Base-by-base conservation (phyloP, 768 basidiomycete species). In the Pulveroboletus ravenelii region DNA sequence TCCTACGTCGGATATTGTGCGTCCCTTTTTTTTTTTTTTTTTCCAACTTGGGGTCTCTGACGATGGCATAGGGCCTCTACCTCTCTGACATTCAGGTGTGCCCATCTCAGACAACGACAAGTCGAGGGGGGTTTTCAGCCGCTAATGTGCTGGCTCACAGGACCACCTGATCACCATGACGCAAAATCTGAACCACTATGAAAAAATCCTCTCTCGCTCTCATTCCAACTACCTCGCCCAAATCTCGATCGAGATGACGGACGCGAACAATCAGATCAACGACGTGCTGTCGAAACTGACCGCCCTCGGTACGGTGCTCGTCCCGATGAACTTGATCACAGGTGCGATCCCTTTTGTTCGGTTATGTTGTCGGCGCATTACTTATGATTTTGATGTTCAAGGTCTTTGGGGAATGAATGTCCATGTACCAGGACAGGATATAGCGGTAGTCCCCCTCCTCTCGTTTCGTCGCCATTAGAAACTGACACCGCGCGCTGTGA, bases 101-200 rank as follows among this genome's bases (percentile, higher is more conserved):
- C 41, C 18, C 7, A n/a, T 34, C 17, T 29, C n/a, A 10, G 25
- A 10, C 20, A 32, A 27, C 8, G n/a, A 5, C 9, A 17, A 5
- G 9, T 14, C 3, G 10, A 6, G 4, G 3, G 6, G 5, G 1
- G 6, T 2, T 48, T 38, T 30, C 17, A 15, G 14, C 39, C 41
- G 41, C 49, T 62, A 6, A 62, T 31, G 1, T 10, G 31, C 34
- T 14, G n/a, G 15, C 17, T 10, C 17, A 13, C 58, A 84, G 79
- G 96, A 99, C 69, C 96, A 99, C 72, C 71, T 99, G 68, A 98
- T 98, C 70, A 99, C 96, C 18, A 98, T 98, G 93, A 99, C 96
- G 3, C 96, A 99, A 71, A 98, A 95, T 66, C 67, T 99, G 77
- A 99, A 98, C 67, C 96, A 98, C 71, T 99, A 98, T 75, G 96